Base-by-base conservation (phyloP, 257 asterid genomes). In the Scutellaria baicalensis region DNA sequence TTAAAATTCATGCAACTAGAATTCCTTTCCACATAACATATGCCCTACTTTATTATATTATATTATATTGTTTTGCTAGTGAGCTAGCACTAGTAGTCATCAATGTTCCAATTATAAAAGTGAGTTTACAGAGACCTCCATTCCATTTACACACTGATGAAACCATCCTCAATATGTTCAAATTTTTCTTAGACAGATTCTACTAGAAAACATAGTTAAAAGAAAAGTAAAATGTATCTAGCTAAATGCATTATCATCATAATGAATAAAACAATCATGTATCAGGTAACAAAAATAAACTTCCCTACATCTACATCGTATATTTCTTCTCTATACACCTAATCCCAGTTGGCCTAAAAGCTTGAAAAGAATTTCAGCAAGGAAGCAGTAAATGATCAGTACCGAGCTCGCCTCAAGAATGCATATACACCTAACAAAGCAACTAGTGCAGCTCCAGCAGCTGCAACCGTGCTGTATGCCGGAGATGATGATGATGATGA, bases 361-460 rank as follows among this genome's bases (percentile, higher is more conserved):
- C 55, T 48, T 35, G 18, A 23, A 60, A 60, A 44, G 21, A 58
- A 49, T 21, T 49, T 49, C 23, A 23, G n/a, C 3, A 17, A 2
- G 50, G 52, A 40, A 12, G 38, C 35, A 27, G 35, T 8, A 45
- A 35, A 9, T 5, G 8, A 75, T 84, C 49, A 85, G 69, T 78
- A 79, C 55, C 77, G 70, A 0, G 86, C 45, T 77, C 93, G 81
- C 74, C 83, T 91, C 77, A 91, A 79, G 76, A 81, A 86, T 27
- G 97, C 94, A 16, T 81, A 80, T 39, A 86, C 77, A 52, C 99
- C 90, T 79, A 94, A 69, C 56, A 89, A 90, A 21, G 97, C 97
- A 10, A 88, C 77, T 14, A 94, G 77, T 33, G 93, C 96, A 78
- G 97, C 95, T 23, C 97, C 99, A 50, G 97, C 96, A 50, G 97